Percentiles rank a stretch among this genome's conserved stretches.
Evolutionary conservation across 2,329 filamentous ascomycete genomes (phyloP).

Genomic region (Cladosporium sp.): DNA sequence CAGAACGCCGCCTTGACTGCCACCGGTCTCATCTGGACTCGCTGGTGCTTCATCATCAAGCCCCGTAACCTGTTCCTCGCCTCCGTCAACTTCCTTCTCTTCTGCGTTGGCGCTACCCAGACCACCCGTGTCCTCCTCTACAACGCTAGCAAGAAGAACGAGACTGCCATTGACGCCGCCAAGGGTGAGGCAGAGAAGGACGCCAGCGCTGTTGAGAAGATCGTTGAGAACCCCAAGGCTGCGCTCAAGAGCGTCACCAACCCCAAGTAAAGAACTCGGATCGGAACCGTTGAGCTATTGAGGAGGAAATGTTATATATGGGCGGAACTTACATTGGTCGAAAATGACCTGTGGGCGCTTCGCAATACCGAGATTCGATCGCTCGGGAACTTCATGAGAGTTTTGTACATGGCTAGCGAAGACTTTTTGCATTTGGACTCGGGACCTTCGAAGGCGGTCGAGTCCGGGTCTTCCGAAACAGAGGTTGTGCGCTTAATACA

Average conservation of each 20-base stretch:
- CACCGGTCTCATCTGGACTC: constrained; percentile 94
- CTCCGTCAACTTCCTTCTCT: constrained; percentile 97
- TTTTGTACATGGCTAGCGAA: constrained; percentile 6
- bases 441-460: background rate
- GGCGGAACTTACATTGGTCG: background rate
- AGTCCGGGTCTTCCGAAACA: background rate
- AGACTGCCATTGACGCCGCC: constrained; percentile 41
- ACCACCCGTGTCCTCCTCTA: constrained; percentile 69
- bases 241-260: constrained; percentile 13
- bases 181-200: constrained; percentile 33
- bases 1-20: constrained; percentile 87
- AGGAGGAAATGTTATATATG: constrained; percentile 5
- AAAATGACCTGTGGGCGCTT: background rate
- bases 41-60: constrained; percentile 97
- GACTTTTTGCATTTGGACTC: background rate
- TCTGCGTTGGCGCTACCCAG: constrained; percentile 79
- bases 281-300: background rate
- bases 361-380: background rate
- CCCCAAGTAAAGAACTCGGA: constrained; percentile 7
- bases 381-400: background rate
- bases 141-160: constrained; percentile 57
- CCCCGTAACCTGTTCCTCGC: constrained; percentile 90
- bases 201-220: constrained; percentile 29
- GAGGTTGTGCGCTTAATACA: constrained; percentile 3
- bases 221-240: constrained; percentile 30